These are phyloP conservation scores for Cadophora sp. DNA, from an alignment of 2,329 filamentous ascomycete genomes.

Conservation along the genomic window DNA sequence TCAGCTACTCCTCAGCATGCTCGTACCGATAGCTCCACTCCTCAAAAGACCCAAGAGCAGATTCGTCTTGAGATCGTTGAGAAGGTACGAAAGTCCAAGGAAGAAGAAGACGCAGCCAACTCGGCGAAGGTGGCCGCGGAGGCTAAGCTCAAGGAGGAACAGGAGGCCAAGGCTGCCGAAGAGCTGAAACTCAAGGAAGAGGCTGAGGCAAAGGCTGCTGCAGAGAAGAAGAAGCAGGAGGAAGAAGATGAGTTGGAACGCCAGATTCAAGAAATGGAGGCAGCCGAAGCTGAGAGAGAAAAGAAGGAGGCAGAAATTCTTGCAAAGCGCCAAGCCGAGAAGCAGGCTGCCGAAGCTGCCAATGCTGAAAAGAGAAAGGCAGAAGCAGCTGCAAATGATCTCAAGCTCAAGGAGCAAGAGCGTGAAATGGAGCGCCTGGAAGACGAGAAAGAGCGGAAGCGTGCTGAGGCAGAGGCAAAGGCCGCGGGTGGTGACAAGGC, in stretches of 20 bases:
- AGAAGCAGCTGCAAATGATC: conserved; percentile 63
- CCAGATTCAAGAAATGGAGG: conserved; percentile 65
- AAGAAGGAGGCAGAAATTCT: conserved; percentile 45
- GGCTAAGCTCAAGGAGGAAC: conserved; percentile 45
- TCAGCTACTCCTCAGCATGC: conserved; percentile 69
- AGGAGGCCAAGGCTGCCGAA: conserved; percentile 44
- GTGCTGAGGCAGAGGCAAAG: conserved; percentile 55
- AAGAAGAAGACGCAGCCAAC: conserved; percentile 45
- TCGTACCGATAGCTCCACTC: conserved; percentile 71
- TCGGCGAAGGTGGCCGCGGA: conserved; percentile 43
- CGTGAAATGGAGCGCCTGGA: conserved; percentile 75
- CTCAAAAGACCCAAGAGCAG: conserved; percentile 76
- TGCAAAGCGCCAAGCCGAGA: conserved; percentile 43
- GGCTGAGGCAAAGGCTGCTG: conserved; percentile 42
- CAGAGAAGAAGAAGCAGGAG: conserved; percentile 46
- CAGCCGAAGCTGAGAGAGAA: conserved; percentile 44
- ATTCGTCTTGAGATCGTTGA: conserved; percentile 80
- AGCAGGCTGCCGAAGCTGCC: conserved; percentile 48
- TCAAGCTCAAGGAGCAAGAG: conserved; percentile 75
- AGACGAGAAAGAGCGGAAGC: conserved; percentile 70
- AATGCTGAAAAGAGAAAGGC: conserved; percentile 54
- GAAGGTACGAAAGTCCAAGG: conserved; percentile 49
- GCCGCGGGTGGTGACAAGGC: conserved; percentile 30
- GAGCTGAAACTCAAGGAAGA: conserved; percentile 47
- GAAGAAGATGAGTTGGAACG: conserved; percentile 65